These are phyloP conservation scores for Paraphoma chrysanthemicola DNA, from an alignment of 2,329 filamentous ascomycete genomes.

Conservation along the genomic window DNA sequence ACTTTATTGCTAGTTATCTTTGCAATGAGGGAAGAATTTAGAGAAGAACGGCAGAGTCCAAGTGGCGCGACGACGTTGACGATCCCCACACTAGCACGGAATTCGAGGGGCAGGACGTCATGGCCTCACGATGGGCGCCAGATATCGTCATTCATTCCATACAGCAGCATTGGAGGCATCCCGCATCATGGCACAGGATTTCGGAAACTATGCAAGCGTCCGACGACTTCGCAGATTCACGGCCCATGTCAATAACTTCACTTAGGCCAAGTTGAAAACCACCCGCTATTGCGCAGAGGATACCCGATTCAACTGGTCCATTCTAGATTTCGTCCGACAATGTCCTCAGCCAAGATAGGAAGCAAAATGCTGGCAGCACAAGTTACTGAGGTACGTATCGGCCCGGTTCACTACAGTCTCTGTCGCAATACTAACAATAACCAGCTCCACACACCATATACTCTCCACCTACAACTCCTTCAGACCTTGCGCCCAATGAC, in stretches of 20 bases:
- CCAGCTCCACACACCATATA: conserved; percentile 63
- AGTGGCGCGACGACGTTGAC: not conserved
- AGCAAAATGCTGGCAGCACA: conserved; percentile 57
- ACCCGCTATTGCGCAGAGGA: too few species aligned
- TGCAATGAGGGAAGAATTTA: not conserved
- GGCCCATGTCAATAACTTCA: too few species aligned
- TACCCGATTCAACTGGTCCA: too few species aligned
- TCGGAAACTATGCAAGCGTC: not conserved
- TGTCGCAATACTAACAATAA: too few species aligned
- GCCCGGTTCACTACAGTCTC: not conserved
- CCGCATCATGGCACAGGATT: not conserved
- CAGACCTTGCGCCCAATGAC: conserved; percentile 57
- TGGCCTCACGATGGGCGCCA: not conserved
- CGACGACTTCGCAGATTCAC: not conserved
- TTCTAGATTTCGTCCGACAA: not conserved
- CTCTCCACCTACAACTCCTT: conserved; percentile 58
- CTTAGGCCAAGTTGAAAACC: too few species aligned
- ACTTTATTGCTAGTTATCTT: too few species aligned
- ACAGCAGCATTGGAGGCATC: not conserved
- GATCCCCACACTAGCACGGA: conserved; percentile 1
- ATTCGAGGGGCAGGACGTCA: conserved; percentile 3
- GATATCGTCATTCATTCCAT: not conserved
- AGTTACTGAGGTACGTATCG: conserved; percentile 50
- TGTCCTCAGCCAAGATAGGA: conserved; percentile 38
- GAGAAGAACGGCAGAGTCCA: not conserved